Conservation (phyloP, 371 early-diverging fungal genomes). For the Sporodiniella umbellata region DNA sequence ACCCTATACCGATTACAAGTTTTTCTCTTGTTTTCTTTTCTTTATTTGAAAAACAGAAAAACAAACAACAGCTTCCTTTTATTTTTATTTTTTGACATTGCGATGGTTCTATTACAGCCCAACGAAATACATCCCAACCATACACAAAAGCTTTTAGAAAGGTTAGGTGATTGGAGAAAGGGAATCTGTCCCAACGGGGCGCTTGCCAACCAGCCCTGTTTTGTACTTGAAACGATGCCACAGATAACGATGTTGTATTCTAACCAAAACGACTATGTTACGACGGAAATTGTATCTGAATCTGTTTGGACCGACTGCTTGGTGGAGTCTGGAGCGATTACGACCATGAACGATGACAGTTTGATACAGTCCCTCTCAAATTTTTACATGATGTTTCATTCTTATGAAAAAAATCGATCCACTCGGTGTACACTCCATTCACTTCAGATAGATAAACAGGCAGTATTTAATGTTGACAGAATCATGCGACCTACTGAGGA, state of each 20-base stretch:
- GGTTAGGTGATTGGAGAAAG: conserved; percentile 28
- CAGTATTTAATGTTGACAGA: conserved; percentile 31
- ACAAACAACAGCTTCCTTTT: too few species aligned
- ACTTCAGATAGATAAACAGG: conserved; percentile 26
- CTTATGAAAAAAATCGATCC: conserved; percentile 2
- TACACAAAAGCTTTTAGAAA: conserved; percentile 20
- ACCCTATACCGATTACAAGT: neutral
- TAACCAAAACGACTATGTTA: conserved; percentile 7
- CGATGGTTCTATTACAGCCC: conserved; percentile 4
- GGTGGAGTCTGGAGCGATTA: conserved; percentile 24
- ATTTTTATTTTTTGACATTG: neutral
- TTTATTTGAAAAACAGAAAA: neutral
- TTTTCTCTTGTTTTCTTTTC: neutral
- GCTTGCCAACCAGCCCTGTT: conserved; percentile 26
- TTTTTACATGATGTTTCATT: conserved; percentile 31
- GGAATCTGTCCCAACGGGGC: conserved; percentile 36
- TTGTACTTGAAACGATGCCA: conserved; percentile 16
- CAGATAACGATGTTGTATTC: conserved; percentile 15
- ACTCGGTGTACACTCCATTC: conserved; percentile 17
- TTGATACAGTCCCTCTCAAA: conserved; percentile 33
- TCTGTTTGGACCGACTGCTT: conserved; percentile 33
- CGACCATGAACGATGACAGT: conserved; percentile 28
- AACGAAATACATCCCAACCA: conserved; percentile 11
- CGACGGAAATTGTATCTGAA: conserved; percentile 32
- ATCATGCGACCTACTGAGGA: conserved; percentile 28